Evolutionary conservation across 805 yeast species (phyloP).

Genomic region (Candida morakotiae): DNA sequence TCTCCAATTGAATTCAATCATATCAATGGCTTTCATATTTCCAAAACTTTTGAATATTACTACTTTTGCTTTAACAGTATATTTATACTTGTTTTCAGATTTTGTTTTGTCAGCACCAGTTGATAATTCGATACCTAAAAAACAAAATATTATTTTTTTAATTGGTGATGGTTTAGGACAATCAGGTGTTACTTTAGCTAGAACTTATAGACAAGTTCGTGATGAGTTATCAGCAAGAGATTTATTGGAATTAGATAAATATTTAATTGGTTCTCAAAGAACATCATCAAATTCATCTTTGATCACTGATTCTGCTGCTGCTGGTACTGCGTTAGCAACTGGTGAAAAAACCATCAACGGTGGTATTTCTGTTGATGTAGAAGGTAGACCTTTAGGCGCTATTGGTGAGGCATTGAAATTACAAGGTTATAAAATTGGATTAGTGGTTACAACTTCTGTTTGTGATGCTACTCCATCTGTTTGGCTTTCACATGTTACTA

Average conservation of each 20-base stretch:
- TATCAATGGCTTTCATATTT: slow-evolving; percentile 7
- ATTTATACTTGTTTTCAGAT: slow-evolving; percentile 7
- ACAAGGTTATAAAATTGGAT: slow-evolving; percentile 75
- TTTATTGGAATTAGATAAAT: slow-evolving; percentile 57
- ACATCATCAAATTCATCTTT: slow-evolving; percentile 76
- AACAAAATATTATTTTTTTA: slow-evolving; percentile 77
- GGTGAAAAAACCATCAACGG: slow-evolving; percentile 80
- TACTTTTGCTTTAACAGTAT: slow-evolving; percentile 6
- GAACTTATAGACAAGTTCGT: slow-evolving; percentile 64
- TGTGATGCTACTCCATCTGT: slow-evolving; percentile 96
- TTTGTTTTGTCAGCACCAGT: slow-evolving; percentile 8
- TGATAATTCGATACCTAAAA: slow-evolving; percentile 17
- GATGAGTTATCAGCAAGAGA: slow-evolving; percentile 53
- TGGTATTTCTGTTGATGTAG: slow-evolving; percentile 79
- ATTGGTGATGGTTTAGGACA: slow-evolving; percentile 96
- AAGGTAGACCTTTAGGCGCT: slow-evolving; percentile 74
- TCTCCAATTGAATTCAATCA: too few relatives aligned
- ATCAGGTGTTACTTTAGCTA: slow-evolving; percentile 71
- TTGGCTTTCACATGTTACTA: slow-evolving; percentile 72
- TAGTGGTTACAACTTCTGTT: slow-evolving; percentile 86
- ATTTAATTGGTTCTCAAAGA: slow-evolving; percentile 76
- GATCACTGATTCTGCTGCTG: slow-evolving; percentile 93
- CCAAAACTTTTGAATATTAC: slow-evolving; percentile 6
- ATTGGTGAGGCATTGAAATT: slow-evolving; percentile 82
- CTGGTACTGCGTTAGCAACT: slow-evolving; percentile 91